These are phyloP conservation scores for Xylaria sp. DNA, from an alignment of 495 filamentous ascomycete genomes.

Conservation along the genomic window DNA sequence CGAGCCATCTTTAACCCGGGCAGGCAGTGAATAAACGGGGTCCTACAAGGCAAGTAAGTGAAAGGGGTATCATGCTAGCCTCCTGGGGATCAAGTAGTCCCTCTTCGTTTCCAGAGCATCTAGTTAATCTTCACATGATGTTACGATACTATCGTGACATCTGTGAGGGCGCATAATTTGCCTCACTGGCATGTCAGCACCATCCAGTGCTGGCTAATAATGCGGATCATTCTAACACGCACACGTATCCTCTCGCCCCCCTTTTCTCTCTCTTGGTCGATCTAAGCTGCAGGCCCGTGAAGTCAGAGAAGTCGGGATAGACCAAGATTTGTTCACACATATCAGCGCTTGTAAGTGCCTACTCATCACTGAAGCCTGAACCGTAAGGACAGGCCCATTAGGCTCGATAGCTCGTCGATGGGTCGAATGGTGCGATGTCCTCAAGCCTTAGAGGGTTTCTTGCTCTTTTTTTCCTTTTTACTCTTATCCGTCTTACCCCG, in stretches of 20 bases:
- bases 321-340: neutral
- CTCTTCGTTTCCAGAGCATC: neutral
- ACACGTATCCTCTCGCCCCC: neutral
- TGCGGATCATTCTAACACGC: neutral
- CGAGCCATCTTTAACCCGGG: neutral
- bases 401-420: neutral
- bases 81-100: neutral
- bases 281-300: neutral
- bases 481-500: constrained; percentile 29
- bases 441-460: constrained; percentile 13
- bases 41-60: no score
- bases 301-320: neutral
- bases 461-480: constrained; percentile 34
- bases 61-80: neutral
- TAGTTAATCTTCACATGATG: neutral
- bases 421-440: neutral
- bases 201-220: neutral
- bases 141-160: neutral
- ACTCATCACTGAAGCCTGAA: no score
- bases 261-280: neutral
- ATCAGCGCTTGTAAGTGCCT: neutral
- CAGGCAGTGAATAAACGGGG: no score
- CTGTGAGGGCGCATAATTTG: neutral
- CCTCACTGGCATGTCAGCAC: neutral
- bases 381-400: neutral